Evolutionary conservation across 345 rosid species (phyloP), one percentile per base, ranked within the genome.

Genomic region (Syzygium aromaticum): DNA sequence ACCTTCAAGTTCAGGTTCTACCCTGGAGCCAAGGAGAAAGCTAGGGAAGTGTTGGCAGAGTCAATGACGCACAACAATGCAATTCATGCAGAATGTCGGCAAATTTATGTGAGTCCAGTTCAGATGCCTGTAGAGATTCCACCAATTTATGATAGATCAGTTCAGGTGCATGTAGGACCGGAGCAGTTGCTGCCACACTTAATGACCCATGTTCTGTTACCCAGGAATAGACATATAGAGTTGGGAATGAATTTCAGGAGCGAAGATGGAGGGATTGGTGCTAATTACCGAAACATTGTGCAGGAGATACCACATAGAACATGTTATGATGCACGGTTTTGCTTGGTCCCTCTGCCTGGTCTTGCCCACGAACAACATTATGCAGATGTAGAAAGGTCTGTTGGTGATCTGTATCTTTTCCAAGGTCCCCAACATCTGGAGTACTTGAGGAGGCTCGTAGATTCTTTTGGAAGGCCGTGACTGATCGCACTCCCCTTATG

Each of bases 1-100:
- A 94, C 95, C 88, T 94, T 93, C 92, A 92, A 89, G 84, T 94
- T 94, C 83, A 53, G 49, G 64, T 43, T 91, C 27, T 89, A 22
- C 28, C 73, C 27, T 21, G 52, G 89, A 5, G 85, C n/a, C n/a
- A n/a, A n/a, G n/a, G n/a, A n/a, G n/a, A n/a, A n/a, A n/a, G n/a
- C 87, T 85, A 89, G 87, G 87, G 88, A 87, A 61, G 85, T 49
- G 14, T 57, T 23, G 10, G 33, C 59, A 52, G 17, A 51, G 15
- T 53, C 15, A 21, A 84, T 2, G 33, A 51, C 1, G 22, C 85
- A n/a, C 30, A 84, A 53, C 33, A 52, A 2, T 52, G 85, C 23
- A 33, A 16, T 51, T 84, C 40, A 16, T 84, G 21, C 6, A 46
- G 85, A 8, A 46, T 11, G n/a, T 51, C 40, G 8, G 21, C 85